Percentiles rank a stretch among this genome's conserved stretches.
Evolutionary conservation across 1,284 basidiomycete genomes (phyloP).

Genomic region (Pterulicium gracile): DNA sequence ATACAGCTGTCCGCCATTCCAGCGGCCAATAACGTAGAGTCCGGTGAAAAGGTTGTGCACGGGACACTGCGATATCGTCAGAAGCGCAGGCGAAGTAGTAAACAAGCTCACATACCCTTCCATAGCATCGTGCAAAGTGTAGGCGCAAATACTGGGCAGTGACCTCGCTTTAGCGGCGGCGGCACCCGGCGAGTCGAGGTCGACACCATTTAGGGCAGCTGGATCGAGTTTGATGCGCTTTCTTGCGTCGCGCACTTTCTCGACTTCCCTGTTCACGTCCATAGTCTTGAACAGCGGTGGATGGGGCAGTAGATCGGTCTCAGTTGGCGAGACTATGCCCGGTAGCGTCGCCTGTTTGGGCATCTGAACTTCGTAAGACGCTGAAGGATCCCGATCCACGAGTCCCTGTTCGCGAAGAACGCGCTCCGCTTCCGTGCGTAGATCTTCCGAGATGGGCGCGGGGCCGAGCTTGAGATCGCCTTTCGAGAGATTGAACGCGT

Average conservation of each 20-base stretch:
- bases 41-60: slow-evolving; percentile 83
- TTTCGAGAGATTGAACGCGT: slow-evolving; percentile 64
- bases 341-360: slow-evolving; percentile 33
- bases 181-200: slow-evolving; percentile 48
- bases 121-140: slow-evolving; percentile 84
- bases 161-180: slow-evolving; percentile 44
- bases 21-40: slow-evolving; percentile 90
- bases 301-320: slow-evolving; percentile 68
- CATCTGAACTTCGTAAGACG: slow-evolving; percentile 52
- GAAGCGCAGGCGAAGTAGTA: slow-evolving; percentile 5
- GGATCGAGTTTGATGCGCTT: slow-evolving; percentile 86
- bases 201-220: slow-evolving; percentile 41
- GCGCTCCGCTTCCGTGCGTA: slow-evolving; percentile 71
- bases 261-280: slow-evolving; percentile 90
- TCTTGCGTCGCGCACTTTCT: slow-evolving; percentile 79
- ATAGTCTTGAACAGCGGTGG: slow-evolving; percentile 76
- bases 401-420: slow-evolving; percentile 61
- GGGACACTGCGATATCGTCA: slow-evolving; percentile 48
- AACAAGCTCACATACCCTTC: slow-evolving; percentile 58
- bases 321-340: slow-evolving; percentile 53
- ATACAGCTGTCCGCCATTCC: slow-evolving; percentile 97
- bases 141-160: slow-evolving; percentile 85
- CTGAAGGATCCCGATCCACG: slow-evolving; percentile 54
- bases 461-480: slow-evolving; percentile 80
- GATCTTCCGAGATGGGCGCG: slow-evolving; percentile 65